A percentile compares a stretch with the other conserved stretches of the same genome.
These are phyloP conservation scores for Taphrina pruni DNA, from an alignment of 1,139 yeast species.

Conservation along the genomic window DNA sequence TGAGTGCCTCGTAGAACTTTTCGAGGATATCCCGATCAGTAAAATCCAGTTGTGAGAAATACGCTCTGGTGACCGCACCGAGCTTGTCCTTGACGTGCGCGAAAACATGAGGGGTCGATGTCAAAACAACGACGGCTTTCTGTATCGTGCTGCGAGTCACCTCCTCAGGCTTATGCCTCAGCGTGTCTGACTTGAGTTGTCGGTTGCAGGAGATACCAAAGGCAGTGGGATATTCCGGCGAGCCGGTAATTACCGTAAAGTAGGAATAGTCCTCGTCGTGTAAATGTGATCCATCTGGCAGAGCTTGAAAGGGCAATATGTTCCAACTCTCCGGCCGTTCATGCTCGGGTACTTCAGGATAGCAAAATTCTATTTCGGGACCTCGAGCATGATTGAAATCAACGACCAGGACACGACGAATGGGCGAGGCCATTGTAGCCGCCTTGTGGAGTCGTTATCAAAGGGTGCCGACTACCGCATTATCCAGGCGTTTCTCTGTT, in stretches of 20 bases:
- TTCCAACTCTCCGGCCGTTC: conserved; percentile 78
- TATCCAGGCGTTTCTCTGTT: not conserved
- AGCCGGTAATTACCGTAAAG: conserved; percentile 71
- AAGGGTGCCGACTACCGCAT: not conserved
- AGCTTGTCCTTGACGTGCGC: conserved; percentile 84
- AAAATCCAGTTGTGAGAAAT: conserved; percentile 80
- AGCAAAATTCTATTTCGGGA: conserved; percentile 93
- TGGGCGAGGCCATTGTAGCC: conserved; percentile 49
- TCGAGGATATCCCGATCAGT: conserved; percentile 70
- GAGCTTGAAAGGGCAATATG: conserved; percentile 88
- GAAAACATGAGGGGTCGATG: conserved; percentile 80
- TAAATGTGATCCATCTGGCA: conserved; percentile 93
- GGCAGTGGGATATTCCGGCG: conserved; percentile 59
- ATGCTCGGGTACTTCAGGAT: conserved; percentile 37
- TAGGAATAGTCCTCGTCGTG: conserved; percentile 93
- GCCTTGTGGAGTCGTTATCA: not conserved
- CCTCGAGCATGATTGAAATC: conserved; percentile 95
- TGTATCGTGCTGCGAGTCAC: conserved; percentile 89
- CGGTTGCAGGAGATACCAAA: conserved; percentile 95
- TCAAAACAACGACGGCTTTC: conserved; percentile 85
- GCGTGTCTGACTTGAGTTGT: conserved; percentile 71
- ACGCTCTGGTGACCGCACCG: conserved; percentile 85
- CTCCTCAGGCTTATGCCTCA: conserved; percentile 65
- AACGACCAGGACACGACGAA: conserved; percentile 85
- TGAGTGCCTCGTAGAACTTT: conserved; percentile 74